Evolutionary conservation across 441 rosid species (phyloP).

Genomic region (Flueggea neowawraea): DNA sequence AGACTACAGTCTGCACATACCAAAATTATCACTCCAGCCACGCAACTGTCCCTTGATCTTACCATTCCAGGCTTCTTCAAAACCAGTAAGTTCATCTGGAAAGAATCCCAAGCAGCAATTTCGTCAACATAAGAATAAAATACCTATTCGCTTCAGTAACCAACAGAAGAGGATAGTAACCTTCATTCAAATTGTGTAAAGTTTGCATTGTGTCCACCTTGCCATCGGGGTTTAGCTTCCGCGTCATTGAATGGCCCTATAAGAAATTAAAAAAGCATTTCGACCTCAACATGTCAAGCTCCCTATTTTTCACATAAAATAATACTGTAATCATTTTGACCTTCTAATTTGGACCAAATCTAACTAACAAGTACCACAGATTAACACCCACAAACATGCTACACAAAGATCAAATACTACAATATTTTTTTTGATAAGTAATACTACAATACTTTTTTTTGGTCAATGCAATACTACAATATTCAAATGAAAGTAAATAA

Average conservation of each 20-base stretch:
- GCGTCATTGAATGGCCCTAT: conserved; percentile 79
- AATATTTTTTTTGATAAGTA: too few species aligned
- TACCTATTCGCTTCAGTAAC: neutral
- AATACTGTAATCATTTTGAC: neutral
- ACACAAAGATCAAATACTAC: too few species aligned
- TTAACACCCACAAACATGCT: too few species aligned
- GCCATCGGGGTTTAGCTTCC: conserved; percentile 72
- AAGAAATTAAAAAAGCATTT: conserved; percentile 11
- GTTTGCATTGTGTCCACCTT: conserved; percentile 75
- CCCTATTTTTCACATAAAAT: neutral
- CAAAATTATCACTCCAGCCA: conserved; percentile 25
- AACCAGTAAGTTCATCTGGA: conserved; percentile 62
- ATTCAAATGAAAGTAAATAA: too few species aligned
- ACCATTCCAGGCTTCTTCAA: conserved; percentile 70
- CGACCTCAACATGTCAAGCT: conserved; percentile 3
- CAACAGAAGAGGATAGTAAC: conserved; percentile 27
- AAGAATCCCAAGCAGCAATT: neutral
- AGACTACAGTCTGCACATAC: conserved; percentile 1
- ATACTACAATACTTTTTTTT: too few species aligned
- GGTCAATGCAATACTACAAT: too few species aligned
- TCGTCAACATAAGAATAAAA: neutral
- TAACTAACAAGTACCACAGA: too few species aligned
- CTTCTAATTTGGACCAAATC: neutral
- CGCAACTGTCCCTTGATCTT: conserved; percentile 31
- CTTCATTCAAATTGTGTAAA: conserved; percentile 78